A percentile compares a stretch with the other conserved stretches of the same genome.
Conservation (phyloP, 2,329 filamentous ascomycete genomes). For the Apiospora arundinis region DNA sequence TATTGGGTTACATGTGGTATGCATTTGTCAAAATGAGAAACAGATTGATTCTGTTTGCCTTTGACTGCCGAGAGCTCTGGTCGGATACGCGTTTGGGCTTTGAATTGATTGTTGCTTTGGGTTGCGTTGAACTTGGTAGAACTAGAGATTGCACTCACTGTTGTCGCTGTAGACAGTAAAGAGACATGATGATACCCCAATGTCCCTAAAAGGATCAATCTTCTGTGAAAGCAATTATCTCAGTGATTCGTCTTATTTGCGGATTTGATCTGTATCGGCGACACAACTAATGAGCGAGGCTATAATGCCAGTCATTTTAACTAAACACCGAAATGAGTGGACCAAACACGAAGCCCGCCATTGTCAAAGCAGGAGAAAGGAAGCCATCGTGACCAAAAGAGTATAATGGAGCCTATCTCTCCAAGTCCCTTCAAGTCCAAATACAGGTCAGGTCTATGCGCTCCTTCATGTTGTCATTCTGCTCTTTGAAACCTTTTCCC, state of each 20-base stretch:
- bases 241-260: too few relatives aligned
- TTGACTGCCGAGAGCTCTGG: not conserved
- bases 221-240: too few relatives aligned
- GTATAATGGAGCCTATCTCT: too few relatives aligned
- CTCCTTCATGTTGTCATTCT: not conserved
- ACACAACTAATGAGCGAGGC: too few relatives aligned
- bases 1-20: not conserved
- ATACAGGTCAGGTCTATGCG: not conserved
- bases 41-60: not conserved
- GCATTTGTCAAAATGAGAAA: not conserved
- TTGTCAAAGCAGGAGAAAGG: too few relatives aligned
- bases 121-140: conserved; percentile 4
- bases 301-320: too few relatives aligned
- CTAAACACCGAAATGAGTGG: too few relatives aligned
- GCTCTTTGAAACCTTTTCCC: not conserved
- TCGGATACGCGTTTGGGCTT: not conserved
- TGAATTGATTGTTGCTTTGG: not conserved
- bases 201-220: not conserved
- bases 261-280: too few relatives aligned
- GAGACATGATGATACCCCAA: conserved; percentile 12
- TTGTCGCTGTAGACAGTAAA: conserved; percentile 10
- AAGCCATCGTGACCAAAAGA: too few relatives aligned
- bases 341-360: too few relatives aligned
- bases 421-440: not conserved
- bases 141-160: not conserved